Conservation (phyloP, 495 filamentous ascomycete genomes). For the Neurospora sp. region DNA sequence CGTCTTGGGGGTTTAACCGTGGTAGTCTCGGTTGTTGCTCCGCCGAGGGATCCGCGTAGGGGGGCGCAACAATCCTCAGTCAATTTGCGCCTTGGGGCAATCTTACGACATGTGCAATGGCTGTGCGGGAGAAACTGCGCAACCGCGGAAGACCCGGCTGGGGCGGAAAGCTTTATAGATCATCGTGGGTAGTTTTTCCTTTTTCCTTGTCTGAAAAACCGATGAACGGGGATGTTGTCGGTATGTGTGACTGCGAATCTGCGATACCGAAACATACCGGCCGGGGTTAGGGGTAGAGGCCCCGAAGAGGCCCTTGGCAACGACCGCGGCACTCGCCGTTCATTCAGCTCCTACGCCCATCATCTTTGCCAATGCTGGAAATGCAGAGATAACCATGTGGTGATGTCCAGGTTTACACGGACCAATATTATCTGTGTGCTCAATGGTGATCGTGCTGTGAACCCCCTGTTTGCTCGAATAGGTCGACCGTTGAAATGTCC, state of each 20-base stretch:
- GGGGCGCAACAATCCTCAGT: background rate
- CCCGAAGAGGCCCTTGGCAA: too few relatives aligned
- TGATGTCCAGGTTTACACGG: background rate
- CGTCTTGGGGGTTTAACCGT: background rate
- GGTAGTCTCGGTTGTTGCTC: background rate
- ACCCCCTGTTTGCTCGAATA: background rate
- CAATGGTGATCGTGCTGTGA: background rate
- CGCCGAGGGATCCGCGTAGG: background rate
- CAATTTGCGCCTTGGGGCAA: background rate
- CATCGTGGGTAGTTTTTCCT: background rate
- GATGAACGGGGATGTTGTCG: background rate
- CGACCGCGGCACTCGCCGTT: background rate
- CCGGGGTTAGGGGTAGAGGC: background rate
- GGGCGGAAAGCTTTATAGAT: background rate
- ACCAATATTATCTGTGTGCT: background rate
- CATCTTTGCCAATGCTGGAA: background rate
- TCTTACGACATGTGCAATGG: background rate
- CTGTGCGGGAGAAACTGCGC: background rate
- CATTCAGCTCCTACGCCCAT: background rate
- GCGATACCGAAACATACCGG: background rate
- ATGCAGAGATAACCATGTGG: background rate
- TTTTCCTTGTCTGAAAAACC: background rate
- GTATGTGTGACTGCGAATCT: background rate
- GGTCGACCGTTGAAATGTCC: background rate
- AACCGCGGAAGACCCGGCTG: background rate